Conservation (phyloP, 768 basidiomycete genomes). For the Lactifluus piperatus region DNA sequence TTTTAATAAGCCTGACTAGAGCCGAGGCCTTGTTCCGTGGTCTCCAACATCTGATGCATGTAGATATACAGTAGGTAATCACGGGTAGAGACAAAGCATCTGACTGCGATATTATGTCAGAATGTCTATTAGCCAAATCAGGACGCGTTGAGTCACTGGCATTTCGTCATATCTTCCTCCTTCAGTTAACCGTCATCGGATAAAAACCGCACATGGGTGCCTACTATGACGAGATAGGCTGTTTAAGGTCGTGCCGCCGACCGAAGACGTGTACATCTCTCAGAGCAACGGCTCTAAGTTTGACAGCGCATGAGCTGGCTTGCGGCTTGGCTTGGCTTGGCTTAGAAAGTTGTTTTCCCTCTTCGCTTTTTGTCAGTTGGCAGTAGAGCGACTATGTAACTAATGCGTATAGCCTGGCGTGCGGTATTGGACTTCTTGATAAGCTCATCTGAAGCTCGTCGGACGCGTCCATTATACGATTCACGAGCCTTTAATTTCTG, state of each 20-base stretch:
- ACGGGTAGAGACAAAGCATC: too few relatives aligned
- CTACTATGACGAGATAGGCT: conserved; percentile 82
- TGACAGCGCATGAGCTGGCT: conserved; percentile 6
- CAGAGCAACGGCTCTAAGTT: conserved; percentile 39
- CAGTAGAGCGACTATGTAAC: background rate
- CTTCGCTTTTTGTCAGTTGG: background rate
- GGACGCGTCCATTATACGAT: background rate
- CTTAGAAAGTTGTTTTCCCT: too few relatives aligned
- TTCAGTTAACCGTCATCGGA: background rate
- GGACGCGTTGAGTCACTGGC: too few relatives aligned
- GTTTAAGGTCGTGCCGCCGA: conserved; percentile 55
- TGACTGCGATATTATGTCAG: too few relatives aligned
- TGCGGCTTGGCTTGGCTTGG: background rate
- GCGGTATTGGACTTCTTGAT: too few relatives aligned
- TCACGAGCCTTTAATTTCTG: too few relatives aligned
- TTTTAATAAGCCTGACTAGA: too few relatives aligned
- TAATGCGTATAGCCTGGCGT: too few relatives aligned
- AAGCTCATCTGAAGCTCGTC: background rate
- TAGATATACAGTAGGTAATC: too few relatives aligned
- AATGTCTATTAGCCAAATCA: too few relatives aligned
- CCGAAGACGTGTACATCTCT: conserved; percentile 74
- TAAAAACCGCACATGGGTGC: conserved; percentile 49
- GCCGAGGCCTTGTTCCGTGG: too few relatives aligned
- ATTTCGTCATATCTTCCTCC: background rate
- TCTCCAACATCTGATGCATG: too few relatives aligned